Percentiles rank a stretch among this genome's conserved stretches.
phyloP scores from a whole-genome alignment of 192 early-diverging fungal genomes.

The Funneliformis mosseae region DNA sequence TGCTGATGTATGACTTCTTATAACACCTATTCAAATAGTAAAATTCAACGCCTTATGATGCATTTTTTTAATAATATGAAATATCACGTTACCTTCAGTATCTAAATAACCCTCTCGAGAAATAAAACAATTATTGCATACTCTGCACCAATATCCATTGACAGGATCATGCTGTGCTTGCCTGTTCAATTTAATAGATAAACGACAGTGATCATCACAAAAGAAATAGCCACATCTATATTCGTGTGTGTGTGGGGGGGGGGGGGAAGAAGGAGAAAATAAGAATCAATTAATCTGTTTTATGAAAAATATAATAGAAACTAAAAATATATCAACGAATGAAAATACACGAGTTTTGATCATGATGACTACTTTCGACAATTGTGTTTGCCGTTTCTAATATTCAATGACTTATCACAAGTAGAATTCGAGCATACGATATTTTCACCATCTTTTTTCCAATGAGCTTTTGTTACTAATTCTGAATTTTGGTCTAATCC shows the following conservation, averaged over 20 bases:
- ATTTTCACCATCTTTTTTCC: constrained; percentile 53
- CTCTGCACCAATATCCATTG: constrained; percentile 59
- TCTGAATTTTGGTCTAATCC: constrained; percentile 36
- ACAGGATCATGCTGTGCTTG: constrained; percentile 61
- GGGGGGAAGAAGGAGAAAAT: not conserved
- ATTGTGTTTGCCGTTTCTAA: constrained; percentile 54
- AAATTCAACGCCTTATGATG: not conserved
- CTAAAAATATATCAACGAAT: not conserved
- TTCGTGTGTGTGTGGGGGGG: constrained; percentile 22
- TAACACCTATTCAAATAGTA: constrained; percentile 39
- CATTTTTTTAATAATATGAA: no score
- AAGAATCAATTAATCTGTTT: not conserved
- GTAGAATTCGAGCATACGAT: constrained; percentile 49
- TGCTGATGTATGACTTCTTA: constrained; percentile 51
- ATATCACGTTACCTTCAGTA: constrained; percentile 40
- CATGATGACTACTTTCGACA: constrained; percentile 52
- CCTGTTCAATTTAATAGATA: constrained; percentile 58
- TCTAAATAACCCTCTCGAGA: constrained; percentile 46
- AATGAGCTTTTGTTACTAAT: constrained; percentile 56
- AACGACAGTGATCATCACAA: constrained; percentile 61
- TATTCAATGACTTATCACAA: constrained; percentile 53
- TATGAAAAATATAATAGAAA: not conserved
- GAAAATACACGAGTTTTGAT: no score
- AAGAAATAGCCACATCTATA: constrained; percentile 64
- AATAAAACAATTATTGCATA: constrained; percentile 59